Base-by-base conservation (phyloP, 257 asterid genomes). In the Gentiana straminea region DNA sequence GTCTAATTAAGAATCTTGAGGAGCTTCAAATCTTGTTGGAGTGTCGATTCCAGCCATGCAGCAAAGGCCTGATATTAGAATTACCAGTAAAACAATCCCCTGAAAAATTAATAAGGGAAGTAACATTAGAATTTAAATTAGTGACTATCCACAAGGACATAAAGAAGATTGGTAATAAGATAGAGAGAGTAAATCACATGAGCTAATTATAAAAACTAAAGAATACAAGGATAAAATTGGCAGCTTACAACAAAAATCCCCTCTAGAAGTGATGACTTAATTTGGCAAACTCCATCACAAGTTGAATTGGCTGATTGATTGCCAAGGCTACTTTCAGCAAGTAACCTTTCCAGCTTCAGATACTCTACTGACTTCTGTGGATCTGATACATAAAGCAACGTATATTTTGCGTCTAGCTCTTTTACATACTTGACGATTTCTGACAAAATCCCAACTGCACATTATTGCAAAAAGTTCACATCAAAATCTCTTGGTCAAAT, bases 21-120 rank as follows among this genome's bases (percentile, higher is more conserved):
- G 94, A 62, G 85, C 58, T 77, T 88, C 97, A 63, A 88, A 92
- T 75, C 98, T 88, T 32, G 97, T 81, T 15, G 97, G 98, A 58
- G 98, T 92, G 74, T 92, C 98, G 49, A 88, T 92, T 64, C 97
- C 97, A 78, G 78, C 78, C 97, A 92, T 92, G 78, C 98, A 92
- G 83, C 98, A 88, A 66, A 92, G 94, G 51, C 98, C 98, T 2
- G 98, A 85, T 68, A 92, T 74, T 74, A 92, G 73, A 69, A 92
- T 92, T 66, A 92, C 61, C 57, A 92, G 91, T 71, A 92, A 72
- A 52, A 88, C 97, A 61, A 92, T 55, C 33, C 86, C 98, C 98
- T 92, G 91, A 64, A 77, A 76, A 50, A 59, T 51, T 51, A 59
- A 35, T 59, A 49, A 46, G 13, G 33, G 47, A 52, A 59, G 61